Conservation (phyloP, 352 stramenopile species). For the Globisporangium nodosum region DNA sequence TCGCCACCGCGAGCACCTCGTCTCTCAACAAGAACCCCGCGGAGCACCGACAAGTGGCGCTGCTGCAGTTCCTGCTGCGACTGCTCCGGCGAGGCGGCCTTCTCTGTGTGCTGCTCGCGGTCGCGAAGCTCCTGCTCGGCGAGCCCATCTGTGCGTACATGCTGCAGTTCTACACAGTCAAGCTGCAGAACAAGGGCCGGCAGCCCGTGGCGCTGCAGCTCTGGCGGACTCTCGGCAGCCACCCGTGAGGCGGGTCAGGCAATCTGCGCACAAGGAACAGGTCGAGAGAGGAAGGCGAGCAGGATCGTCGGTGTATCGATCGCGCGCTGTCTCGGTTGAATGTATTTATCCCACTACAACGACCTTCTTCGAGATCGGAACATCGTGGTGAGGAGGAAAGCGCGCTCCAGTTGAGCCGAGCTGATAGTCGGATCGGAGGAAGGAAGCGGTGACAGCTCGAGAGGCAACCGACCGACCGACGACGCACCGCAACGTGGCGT, state of each 20-base stretch:
- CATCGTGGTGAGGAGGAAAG: no score
- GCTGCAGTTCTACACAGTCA: conserved; percentile 13
- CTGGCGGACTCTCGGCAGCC: conserved; percentile 4
- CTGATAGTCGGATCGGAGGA: no score
- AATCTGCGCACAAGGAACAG: neutral
- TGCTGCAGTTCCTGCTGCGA: neutral
- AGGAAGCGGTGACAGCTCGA: no score
- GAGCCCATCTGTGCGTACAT: conserved; percentile 16
- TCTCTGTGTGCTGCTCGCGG: conserved; percentile 5
- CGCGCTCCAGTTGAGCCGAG: no score
- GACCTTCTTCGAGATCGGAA: no score
- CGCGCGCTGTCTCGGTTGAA: no score
- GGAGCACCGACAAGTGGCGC: neutral
- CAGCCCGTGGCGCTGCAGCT: conserved; percentile 6
- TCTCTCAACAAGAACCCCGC: neutral
- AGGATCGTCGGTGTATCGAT: no score
- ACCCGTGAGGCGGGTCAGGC: neutral
- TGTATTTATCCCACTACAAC: no score
- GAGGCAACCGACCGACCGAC: neutral
- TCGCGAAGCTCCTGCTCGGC: conserved; percentile 12
- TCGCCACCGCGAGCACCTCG: neutral
- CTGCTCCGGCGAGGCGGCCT: conserved; percentile 2
- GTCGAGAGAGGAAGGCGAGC: no score
- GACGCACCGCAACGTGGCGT: neutral
- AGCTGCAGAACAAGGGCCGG: neutral